Conservation (phyloP, 2,329 filamentous ascomycete genomes). For the Arthrocladium fulminans region DNA sequence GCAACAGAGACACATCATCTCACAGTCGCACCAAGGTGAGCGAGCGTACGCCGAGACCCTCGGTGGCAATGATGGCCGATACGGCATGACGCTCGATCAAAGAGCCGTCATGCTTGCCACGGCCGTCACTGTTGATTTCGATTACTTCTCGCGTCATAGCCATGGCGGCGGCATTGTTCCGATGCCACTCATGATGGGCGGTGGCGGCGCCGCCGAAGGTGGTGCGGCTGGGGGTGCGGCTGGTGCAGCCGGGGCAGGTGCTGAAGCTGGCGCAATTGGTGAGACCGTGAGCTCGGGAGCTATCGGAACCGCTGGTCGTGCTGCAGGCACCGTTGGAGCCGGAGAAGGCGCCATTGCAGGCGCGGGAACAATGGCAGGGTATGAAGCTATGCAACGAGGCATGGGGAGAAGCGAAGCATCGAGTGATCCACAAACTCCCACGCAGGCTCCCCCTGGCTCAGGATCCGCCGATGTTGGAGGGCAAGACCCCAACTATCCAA, state of each 20-base stretch:
- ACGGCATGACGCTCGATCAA: conserved; percentile 57
- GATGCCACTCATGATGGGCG: conserved; percentile 44
- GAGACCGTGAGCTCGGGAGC: conserved; percentile 35
- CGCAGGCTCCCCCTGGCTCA: not conserved
- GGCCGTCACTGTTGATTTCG: conserved; percentile 57
- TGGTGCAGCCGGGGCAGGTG: conserved; percentile 29
- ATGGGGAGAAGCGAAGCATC: conserved; percentile 27
- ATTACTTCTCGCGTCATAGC: conserved; percentile 58
- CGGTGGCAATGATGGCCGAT: conserved; percentile 16
- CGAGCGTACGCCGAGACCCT: conserved; percentile 14
- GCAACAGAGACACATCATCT: conserved; percentile 30
- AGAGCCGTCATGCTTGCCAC: conserved; percentile 58
- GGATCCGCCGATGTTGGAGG: not conserved
- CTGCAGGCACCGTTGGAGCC: conserved; percentile 23
- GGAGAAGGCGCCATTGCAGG: conserved; percentile 41
- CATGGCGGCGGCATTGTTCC: conserved; percentile 38
- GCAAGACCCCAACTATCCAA: conserved; percentile 20
- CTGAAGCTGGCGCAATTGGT: conserved; percentile 27
- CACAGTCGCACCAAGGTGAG: conserved; percentile 27
- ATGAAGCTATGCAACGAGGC: conserved; percentile 53
- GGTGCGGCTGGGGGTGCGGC: conserved; percentile 32
- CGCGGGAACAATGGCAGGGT: conserved; percentile 53
- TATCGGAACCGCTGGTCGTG: conserved; percentile 26
- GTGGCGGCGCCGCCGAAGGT: conserved; percentile 26
- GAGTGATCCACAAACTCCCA: conserved; percentile 6